Percentiles rank a stretch among this genome's conserved stretches.
These are phyloP conservation scores for Colletotrichum endophyticum DNA, from an alignment of 2,329 filamentous ascomycete species.

Conservation along the genomic window DNA sequence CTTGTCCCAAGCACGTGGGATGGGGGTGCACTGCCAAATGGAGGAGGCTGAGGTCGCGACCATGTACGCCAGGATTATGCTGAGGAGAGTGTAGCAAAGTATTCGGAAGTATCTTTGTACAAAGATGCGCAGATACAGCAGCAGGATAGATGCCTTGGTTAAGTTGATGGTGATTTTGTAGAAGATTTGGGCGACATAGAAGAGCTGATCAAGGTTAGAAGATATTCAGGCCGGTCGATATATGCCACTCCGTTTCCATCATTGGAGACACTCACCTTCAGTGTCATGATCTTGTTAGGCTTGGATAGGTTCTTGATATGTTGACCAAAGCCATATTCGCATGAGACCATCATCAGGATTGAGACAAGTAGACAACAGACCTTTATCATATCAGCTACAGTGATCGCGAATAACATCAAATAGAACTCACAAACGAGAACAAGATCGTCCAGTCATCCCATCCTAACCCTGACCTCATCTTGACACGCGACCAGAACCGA, in stretches of 20 bases:
- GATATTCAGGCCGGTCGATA: accelerated
- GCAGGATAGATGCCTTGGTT: slow-evolving; percentile 56
- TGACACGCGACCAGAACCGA: slow-evolving; percentile 44
- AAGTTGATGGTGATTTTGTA: slow-evolving; percentile 60
- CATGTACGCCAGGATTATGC: slow-evolving; percentile 49
- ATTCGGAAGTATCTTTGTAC: slow-evolving; percentile 49
- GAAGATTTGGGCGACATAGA: slow-evolving; percentile 56
- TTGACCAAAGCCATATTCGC: slow-evolving; percentile 46
- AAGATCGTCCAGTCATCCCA: slow-evolving; percentile 49
- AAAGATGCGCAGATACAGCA: slow-evolving; percentile 61
- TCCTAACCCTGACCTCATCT: slow-evolving; percentile 38
- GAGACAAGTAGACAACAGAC: slow-evolving; percentile 39
- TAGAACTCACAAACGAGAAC: slow-evolving; percentile 40
- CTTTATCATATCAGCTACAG: slow-evolving; percentile 25
- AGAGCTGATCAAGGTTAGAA: slow-evolving; percentile 39
- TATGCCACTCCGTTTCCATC: neutral
- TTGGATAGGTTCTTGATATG: slow-evolving; percentile 39
- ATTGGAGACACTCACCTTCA: slow-evolving; percentile 32
- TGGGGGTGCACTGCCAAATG: slow-evolving; percentile 55
- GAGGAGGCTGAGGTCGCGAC: slow-evolving; percentile 48
- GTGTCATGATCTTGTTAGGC: slow-evolving; percentile 37
- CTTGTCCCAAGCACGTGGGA: slow-evolving; percentile 44
- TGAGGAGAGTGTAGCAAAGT: slow-evolving; percentile 44
- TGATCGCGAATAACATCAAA: accelerated
- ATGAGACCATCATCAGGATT: slow-evolving; percentile 44